Base-by-base conservation (phyloP, 164 flowering plant species). In the Magnolia changhungtana region DNA sequence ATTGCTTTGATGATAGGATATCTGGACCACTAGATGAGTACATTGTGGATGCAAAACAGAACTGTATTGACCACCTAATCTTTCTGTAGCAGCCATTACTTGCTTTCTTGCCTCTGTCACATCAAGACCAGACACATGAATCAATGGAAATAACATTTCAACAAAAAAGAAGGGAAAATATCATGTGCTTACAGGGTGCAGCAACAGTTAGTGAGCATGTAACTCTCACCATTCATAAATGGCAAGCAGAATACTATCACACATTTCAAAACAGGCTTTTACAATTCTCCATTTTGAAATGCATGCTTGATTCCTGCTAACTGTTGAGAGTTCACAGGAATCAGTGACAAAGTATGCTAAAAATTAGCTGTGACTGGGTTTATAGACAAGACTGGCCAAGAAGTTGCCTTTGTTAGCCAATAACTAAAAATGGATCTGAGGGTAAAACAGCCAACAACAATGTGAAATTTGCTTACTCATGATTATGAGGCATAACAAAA, bases 1-100 rank as follows among this genome's bases (percentile, higher is more conserved):
- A 72, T 18, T 29, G 50, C 18, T n/a, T 59, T n/a, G 72, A 58
- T 65, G 14, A 74, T 76, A 95, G 98, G 98, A 95, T 93, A 95
- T 93, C 86, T 95, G 96, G 61, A 94, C 98, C 81, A 96, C 93
- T 83, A 96, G 86, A 85, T 96, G 99, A 76, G 98, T 94, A 76
- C 99, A 96, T 21, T 88, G 93, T 55, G 95, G 97, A 81, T 96
- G 97, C 81, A 96, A 84, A 84, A 87, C 78, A 11, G 95, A 85
- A 82, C 99, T 96, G 85, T 94, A 96, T 79, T 87, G 85, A 71
- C 99, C 99, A 78, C 97, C 98, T 70, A 96, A 86, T 82, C 91
- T 89, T 85, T 91, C 93, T 0, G 97, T 90, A 19, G 97, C 98
- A 81, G 84, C 94, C 98, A 76, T 92, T 2, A 96, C 98, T 84